Conservation (phyloP, 345 rosid genomes). For the rapeseed (Brassica napus) region Da-Ae NC_063434.1:1928501-1929000, state of each 20-base stretch:
- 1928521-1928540: constrained; percentile 69
- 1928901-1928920: constrained; percentile 85
- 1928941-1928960: constrained; percentile 44
- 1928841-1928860: neutral
- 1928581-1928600: constrained; percentile 73
- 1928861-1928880: neutral
- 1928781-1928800: constrained; percentile 83
- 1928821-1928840: constrained; percentile 45
- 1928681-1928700: constrained; percentile 48
- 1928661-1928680: constrained; percentile 88
- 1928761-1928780: constrained; percentile 84
- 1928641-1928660: constrained; percentile 93
- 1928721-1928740: constrained; percentile 5
- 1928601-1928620: constrained; percentile 92
- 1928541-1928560: constrained; percentile 84
- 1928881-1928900: constrained; percentile 30
- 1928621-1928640: constrained; percentile 95
- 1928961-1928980: constrained; percentile 82
- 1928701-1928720: neutral
- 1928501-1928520: constrained; percentile 83
- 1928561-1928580: constrained; percentile 85
- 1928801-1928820: constrained; percentile 89
- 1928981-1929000: constrained; percentile 79
- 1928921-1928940: constrained; percentile 82
- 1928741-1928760: constrained; percentile 50